Evolutionary conservation across 768 basidiomycete genomes (phyloP).

Genomic region (Lactifluus volemus): DNA sequence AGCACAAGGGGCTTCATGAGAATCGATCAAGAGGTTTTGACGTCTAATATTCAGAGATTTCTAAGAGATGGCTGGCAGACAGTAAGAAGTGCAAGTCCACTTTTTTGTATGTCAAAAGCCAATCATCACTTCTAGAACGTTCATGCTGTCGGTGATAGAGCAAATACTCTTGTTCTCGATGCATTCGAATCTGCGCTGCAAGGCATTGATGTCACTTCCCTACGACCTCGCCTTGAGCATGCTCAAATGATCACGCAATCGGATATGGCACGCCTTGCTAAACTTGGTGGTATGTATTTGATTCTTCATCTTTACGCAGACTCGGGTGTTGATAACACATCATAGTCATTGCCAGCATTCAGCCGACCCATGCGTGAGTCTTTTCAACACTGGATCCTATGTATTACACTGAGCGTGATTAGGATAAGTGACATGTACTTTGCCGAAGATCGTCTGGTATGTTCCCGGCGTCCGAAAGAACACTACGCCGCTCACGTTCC

Average conservation of each 20-base stretch:
- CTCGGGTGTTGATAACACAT: not conserved
- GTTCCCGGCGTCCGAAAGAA: slow-evolving; percentile 17
- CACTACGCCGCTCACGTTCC: slow-evolving; percentile 4
- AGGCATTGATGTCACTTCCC: slow-evolving; percentile 50
- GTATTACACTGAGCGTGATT: slow-evolving; percentile 5
- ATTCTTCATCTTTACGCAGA: not conserved
- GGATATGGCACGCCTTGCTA: slow-evolving; percentile 71
- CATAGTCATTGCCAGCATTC: slow-evolving; percentile 81
- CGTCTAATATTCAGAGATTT: slow-evolving; percentile 56
- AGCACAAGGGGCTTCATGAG: slow-evolving; percentile 73
- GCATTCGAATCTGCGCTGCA: slow-evolving; percentile 66
- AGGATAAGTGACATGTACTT: slow-evolving; percentile 88
- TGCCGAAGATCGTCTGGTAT: slow-evolving; percentile 70
- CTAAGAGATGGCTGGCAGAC: slow-evolving; percentile 85
- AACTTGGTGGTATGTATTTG: slow-evolving; percentile 56
- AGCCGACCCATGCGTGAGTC: slow-evolving; percentile 81
- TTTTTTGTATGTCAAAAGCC: not conserved
- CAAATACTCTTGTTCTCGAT: slow-evolving; percentile 76
- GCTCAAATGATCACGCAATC: slow-evolving; percentile 75
- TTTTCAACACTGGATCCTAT: not conserved
- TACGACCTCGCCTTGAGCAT: slow-evolving; percentile 81
- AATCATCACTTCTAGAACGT: slow-evolving; percentile 49
- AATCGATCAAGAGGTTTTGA: slow-evolving; percentile 50
- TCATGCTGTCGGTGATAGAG: slow-evolving; percentile 81
- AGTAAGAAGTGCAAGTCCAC: slow-evolving; percentile 35